Percentiles rank a stretch among this genome's conserved stretches.
Conservation (phyloP, 2,329 filamentous ascomycete species). For the Talaromyces sp. region DNA sequence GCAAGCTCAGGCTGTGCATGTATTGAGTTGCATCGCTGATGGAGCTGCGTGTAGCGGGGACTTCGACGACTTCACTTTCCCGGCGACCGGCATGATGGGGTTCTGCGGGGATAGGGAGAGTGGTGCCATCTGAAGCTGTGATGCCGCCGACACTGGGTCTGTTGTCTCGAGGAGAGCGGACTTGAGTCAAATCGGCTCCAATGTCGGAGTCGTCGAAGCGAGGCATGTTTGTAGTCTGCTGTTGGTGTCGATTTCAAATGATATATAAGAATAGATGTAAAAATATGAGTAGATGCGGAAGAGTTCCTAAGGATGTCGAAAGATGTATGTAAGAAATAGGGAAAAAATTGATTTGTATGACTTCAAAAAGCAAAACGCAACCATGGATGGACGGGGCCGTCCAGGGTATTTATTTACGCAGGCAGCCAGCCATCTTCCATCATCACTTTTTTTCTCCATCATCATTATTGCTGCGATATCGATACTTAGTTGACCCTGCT, state of each 20-base stretch:
- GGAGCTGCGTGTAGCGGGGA: conserved; percentile 63
- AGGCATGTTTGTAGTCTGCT: conserved; percentile 50
- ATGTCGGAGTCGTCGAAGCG: conserved; percentile 56
- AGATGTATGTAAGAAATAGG: background rate
- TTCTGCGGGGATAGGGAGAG: conserved; percentile 37
- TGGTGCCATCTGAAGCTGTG: conserved; percentile 15
- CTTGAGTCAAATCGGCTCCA: conserved; percentile 33
- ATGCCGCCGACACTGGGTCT: conserved; percentile 23
- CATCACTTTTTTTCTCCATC: background rate
- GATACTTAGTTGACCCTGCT: conserved; percentile 10
- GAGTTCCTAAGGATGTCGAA: background rate
- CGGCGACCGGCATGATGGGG: conserved; percentile 29
- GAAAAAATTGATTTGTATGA: background rate
- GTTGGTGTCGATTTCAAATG: conserved; percentile 14
- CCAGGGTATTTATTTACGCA: conserved; percentile 11
- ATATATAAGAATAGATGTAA: background rate
- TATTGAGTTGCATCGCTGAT: conserved; percentile 63
- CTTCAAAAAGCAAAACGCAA: background rate
- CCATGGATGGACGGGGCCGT: background rate
- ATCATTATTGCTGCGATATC: background rate
- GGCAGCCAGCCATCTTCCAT: background rate
- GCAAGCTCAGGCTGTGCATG: conserved; percentile 67
- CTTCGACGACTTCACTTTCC: conserved; percentile 56
- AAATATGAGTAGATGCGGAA: background rate
- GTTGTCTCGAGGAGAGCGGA: conserved; percentile 25